phyloP scores from a whole-genome alignment of 306 rosid species.

The Abrus precatorius region DNA sequence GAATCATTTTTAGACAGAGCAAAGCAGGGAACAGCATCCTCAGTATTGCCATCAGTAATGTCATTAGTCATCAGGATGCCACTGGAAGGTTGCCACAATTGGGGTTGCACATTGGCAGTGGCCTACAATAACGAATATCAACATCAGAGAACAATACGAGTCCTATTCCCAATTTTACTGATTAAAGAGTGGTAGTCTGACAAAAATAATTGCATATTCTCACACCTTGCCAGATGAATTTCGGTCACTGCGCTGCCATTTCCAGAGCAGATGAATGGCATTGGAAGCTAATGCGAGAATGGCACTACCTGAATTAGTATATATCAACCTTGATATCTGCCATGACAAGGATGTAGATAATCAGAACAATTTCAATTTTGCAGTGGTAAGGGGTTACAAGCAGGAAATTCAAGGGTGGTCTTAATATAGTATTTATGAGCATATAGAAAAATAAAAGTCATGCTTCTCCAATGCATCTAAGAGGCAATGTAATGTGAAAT shows the following conservation, averaged over 20 bases:
- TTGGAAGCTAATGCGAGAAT: constrained; percentile 91
- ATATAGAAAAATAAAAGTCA: constrained; percentile 6
- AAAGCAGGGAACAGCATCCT: constrained; percentile 91
- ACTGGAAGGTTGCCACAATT: constrained; percentile 96
- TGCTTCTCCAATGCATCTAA: background rate
- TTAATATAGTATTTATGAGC: background rate
- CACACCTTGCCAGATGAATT: constrained; percentile 80
- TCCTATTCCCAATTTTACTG: constrained; percentile 2
- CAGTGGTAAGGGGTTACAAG: constrained; percentile 14
- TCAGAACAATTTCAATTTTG: constrained; percentile 34
- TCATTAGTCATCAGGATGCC: constrained; percentile 97
- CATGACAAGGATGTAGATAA: constrained; percentile 46
- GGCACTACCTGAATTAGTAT: constrained; percentile 94
- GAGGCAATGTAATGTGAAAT: too few species aligned
- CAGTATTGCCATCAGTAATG: constrained; percentile 73
- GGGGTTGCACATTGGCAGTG: constrained; percentile 83
- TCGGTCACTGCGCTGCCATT: constrained; percentile 90
- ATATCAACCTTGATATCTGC: constrained; percentile 93
- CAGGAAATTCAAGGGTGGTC: constrained; percentile 10
- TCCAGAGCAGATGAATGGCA: constrained; percentile 96
- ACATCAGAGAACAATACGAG: constrained; percentile 42
- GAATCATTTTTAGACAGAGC: constrained; percentile 97
- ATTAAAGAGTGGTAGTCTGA: constrained; percentile 32
- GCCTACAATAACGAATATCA: constrained; percentile 67
- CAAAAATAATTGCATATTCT: constrained; percentile 36